These are phyloP conservation scores for Ogataea kodamae DNA, from an alignment of 805 yeast genomes.

Conservation along the genomic window DNA sequence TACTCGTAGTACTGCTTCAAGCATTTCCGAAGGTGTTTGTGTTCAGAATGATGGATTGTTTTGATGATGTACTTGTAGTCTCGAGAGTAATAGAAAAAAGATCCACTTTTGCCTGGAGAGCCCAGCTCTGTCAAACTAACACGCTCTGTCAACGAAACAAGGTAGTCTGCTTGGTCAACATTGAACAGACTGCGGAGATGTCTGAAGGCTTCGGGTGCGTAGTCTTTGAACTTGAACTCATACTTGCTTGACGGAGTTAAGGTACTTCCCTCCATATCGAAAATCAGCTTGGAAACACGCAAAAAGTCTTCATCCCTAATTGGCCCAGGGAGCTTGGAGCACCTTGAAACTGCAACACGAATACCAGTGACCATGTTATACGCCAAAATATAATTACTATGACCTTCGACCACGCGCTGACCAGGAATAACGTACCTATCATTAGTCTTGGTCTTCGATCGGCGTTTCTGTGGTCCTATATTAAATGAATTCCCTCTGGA, in stretches of 20 bases:
- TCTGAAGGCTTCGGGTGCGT: constrained; percentile 90
- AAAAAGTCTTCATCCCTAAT: constrained; percentile 68
- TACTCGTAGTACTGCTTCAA: constrained; percentile 76
- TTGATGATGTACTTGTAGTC: constrained; percentile 94
- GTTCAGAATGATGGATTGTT: constrained; percentile 92
- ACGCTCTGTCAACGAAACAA: constrained; percentile 87
- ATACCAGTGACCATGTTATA: constrained; percentile 98
- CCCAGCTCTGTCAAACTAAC: constrained; percentile 88
- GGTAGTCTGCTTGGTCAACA: constrained; percentile 92
- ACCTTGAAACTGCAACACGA: constrained; percentile 88
- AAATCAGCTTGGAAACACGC: constrained; percentile 73
- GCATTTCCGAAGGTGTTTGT: constrained; percentile 70
- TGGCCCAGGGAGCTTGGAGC: constrained; percentile 80
- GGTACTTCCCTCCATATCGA: constrained; percentile 83
- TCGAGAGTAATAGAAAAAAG: constrained; percentile 90
- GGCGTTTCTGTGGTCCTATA: constrained; percentile 19
- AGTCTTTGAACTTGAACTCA: constrained; percentile 95
- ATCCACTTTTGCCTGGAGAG: constrained; percentile 96
- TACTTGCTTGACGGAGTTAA: constrained; percentile 90
- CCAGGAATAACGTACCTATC: constrained; percentile 32
- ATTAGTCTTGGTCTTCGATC: constrained; percentile 24
- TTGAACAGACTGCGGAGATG: constrained; percentile 78
- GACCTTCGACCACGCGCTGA: constrained; percentile 61
- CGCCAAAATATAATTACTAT: constrained; percentile 88
- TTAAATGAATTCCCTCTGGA: constrained; percentile 24